phyloP scores from a whole-genome alignment of 352 stramenopile species.

The Globisporangium alternatum region DNA sequence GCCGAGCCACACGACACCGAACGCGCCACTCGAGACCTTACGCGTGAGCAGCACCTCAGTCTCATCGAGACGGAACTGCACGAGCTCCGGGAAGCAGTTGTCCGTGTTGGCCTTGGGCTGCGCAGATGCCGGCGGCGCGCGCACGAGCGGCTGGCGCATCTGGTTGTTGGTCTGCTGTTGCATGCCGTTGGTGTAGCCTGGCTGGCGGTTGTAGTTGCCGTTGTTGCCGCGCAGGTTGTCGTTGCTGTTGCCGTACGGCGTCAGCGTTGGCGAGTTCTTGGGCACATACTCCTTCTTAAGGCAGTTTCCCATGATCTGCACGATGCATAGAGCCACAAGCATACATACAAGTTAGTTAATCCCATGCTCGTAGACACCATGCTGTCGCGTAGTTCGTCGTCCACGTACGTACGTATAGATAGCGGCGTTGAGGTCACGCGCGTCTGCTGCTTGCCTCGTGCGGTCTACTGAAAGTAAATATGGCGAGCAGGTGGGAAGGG shows the following conservation, averaged over 20 bases:
- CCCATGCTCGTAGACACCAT: neutral
- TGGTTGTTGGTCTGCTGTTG: neutral
- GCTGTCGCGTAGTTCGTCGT: neutral
- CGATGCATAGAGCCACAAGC: neutral
- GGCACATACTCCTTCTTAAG: neutral
- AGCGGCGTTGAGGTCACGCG: neutral
- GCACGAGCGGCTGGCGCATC: constrained; percentile 6
- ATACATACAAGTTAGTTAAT: neutral
- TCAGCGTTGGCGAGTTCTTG: constrained; percentile 17
- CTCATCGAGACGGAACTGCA: constrained; percentile 75
- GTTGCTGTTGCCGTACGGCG: constrained; percentile 2
- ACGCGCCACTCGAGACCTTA: constrained; percentile 80
- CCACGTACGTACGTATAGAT: neutral
- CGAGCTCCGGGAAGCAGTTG: constrained; percentile 69
- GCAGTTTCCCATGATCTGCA: constrained; percentile 17
- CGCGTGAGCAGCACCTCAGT: constrained; percentile 79
- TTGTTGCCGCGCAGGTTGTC: neutral
- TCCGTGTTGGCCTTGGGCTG: constrained; percentile 35
- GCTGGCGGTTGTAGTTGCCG: neutral
- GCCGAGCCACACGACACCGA: constrained; percentile 81
- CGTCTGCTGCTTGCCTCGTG: neutral
- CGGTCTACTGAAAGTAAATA: constrained; percentile 12
- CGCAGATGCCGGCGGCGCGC: neutral
- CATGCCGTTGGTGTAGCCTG: neutral
- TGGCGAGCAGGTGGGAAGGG: neutral